Base-by-base conservation (phyloP, 352 stramenopile species). In the Phytophthora citrophthora region DNA sequence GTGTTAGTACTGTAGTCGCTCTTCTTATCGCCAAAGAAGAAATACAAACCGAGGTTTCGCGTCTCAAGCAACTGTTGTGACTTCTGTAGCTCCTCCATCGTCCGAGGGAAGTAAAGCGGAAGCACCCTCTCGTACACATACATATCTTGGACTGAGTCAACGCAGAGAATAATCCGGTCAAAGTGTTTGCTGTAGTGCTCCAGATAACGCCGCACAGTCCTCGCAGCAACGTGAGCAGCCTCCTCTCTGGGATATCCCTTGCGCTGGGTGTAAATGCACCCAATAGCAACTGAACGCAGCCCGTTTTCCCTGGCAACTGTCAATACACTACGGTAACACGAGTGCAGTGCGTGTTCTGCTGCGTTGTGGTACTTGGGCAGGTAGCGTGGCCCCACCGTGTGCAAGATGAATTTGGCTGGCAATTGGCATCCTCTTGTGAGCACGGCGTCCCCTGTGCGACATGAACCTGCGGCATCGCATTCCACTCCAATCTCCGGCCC, bases 301-400 rank as follows among this genome's bases (percentile, higher is more conserved):
- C 51, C 54, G 20, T 90, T 71, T 62, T 96, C 81, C 44, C 83
- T 88, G n/a, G 85, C 82, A 2, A 86, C 70, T 15, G 73, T 72
- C 10, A 97, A 54, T 12, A 77, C 61, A 32, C 76, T 87, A 26
- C 85, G 69, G 51, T 96, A 96, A 65, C 90, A 92, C 59, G 77
- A 81, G 54, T 94, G 86, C 40, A 97, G 79, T 32, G 88, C 78
- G 39, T 92, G 85, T 67, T 96, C 87, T 11, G 88, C 86, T 12
- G 84, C 90, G 43, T 83, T 93, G 43, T 76, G 65, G 60, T 95
- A 93, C 60, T 88, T 80, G 47, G 68, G 54, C 45, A 89, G 77
- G 74, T 96, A 97, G n/a, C 85, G 74, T 7, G 90, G 90, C 15
- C 81, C 87, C 47, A 96, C 90, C 6, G 89, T 96, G 69, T 97